phyloP scores from a whole-genome alignment of 768 basidiomycete species.

The Russula foetens region DNA sequence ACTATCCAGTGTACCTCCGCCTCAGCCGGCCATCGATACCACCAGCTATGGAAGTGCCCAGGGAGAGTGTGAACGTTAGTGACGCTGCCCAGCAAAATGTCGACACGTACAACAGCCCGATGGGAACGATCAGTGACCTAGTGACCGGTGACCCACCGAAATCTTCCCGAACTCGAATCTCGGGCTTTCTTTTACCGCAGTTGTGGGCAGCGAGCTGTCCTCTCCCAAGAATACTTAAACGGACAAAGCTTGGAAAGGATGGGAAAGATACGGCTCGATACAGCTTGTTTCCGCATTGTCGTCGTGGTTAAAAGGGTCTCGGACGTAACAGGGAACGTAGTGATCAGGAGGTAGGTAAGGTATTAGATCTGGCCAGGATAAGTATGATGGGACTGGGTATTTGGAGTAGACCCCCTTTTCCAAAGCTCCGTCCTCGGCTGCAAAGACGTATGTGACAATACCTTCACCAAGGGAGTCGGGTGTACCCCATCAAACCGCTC shows the following conservation, averaged over 20 bases:
- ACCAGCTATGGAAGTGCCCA: slow-evolving; percentile 33
- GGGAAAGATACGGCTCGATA: slow-evolving; percentile 23
- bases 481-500: slow-evolving; percentile 52
- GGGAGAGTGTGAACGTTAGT: no score
- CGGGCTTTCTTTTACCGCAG: slow-evolving; percentile 46
- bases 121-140: slow-evolving; percentile 59
- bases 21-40: slow-evolving; percentile 82
- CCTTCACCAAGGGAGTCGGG: slow-evolving; percentile 61
- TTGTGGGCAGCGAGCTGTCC: neutral
- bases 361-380: neutral
- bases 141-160: no score
- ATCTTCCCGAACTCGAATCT: slow-evolving; percentile 69
- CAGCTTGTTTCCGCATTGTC: slow-evolving; percentile 26
- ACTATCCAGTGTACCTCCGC: slow-evolving; percentile 64
- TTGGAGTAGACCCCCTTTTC: slow-evolving; percentile 65
- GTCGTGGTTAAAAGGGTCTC: slow-evolving; percentile 19
- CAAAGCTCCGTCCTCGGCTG: slow-evolving; percentile 49
- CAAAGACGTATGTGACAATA: slow-evolving; percentile 52
- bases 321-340: slow-evolving; percentile 52
- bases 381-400: slow-evolving; percentile 48
- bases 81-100: neutral
- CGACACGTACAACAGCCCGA: slow-evolving; percentile 56
- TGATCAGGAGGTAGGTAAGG: slow-evolving; percentile 42
- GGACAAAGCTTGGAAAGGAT: neutral
- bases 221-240: neutral